Base-by-base conservation (phyloP, 371 early-diverging fungal species). In the Funneliformis caledonium region DNA sequence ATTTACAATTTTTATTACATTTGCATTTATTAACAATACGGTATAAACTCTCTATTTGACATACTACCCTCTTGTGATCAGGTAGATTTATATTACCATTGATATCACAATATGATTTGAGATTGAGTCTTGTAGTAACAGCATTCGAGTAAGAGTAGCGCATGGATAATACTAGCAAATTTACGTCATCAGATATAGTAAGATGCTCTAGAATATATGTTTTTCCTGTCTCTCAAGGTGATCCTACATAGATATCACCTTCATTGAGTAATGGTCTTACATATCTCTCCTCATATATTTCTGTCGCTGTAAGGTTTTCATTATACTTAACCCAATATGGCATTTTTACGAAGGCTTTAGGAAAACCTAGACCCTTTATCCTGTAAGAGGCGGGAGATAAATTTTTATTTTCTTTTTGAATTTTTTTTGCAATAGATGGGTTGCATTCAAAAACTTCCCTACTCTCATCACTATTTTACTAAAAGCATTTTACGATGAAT, bases 81-180 rank as follows among this genome's bases (percentile, higher is more conserved):
- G 60, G 12, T 8, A 75, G 64, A 62, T 76, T 76, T 62, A 76
- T 76, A 76, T 45, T 43, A 45, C 64, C 47, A 62, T 76, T n/a
- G 52, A 77, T 65, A 67, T 77, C 67, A 16, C 50, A 65, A 65
- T 77, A 77, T 31, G 78, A 77, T 26, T 77, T 77, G 50, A 77
- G 67, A 65, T 77, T 77, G 6, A 77, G 78, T n/a, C 78, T 77
- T 26, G 67, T 77, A 67, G 78, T 77, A 52, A 77, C 50, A 37
- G 78, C 50, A 65, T 48, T 67, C 2, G 78, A 77, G 12, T 77
- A 77, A 26, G 37, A 37, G 37, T 37, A 2, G 2, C 37, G 37
- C 2, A 65, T 77, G 26, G 48, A 77, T 77, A 77, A 42, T 8
- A 65, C 65, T n/a, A 77, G 77, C 10, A 77, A 65, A 50, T 65